Conservation (phyloP, 2,329 filamentous ascomycete genomes). For the Sclerotinia nivalis region DNA sequence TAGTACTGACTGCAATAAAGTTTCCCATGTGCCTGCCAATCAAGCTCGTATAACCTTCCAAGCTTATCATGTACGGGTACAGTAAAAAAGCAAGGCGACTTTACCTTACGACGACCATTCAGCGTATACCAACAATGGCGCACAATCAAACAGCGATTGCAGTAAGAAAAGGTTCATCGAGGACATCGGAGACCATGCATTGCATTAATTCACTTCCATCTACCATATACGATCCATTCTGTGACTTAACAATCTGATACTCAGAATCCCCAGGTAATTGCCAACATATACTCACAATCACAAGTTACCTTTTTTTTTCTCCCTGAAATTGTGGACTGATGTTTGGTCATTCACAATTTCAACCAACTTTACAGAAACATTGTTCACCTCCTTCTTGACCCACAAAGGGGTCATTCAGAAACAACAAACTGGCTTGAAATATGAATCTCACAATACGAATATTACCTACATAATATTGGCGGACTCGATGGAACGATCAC, state of each 20-base stretch:
- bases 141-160: neutral
- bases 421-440: neutral
- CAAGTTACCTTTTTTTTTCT: neutral
- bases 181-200: neutral
- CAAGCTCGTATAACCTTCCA: neutral
- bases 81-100: constrained; percentile 3
- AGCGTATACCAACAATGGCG: constrained; percentile 8
- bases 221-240: neutral
- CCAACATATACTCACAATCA: neutral
- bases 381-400: neutral
- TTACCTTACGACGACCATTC: neutral
- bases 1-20: neutral
- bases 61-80: neutral
- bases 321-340: neutral
- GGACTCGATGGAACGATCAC: neutral
- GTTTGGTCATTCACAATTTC: neutral
- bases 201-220: neutral
- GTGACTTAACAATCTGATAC: neutral
- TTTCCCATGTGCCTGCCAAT: neutral
- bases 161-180: neutral
- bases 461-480: neutral
- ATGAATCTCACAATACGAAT: neutral
- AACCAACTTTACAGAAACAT: neutral
- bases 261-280: neutral
- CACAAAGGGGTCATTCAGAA: neutral